Evolutionary conservation across 1,139 yeast genomes (phyloP), one percentile per base, ranked within the genome.

Genomic region (Hemisphaericaspora xylanilytica): DNA sequence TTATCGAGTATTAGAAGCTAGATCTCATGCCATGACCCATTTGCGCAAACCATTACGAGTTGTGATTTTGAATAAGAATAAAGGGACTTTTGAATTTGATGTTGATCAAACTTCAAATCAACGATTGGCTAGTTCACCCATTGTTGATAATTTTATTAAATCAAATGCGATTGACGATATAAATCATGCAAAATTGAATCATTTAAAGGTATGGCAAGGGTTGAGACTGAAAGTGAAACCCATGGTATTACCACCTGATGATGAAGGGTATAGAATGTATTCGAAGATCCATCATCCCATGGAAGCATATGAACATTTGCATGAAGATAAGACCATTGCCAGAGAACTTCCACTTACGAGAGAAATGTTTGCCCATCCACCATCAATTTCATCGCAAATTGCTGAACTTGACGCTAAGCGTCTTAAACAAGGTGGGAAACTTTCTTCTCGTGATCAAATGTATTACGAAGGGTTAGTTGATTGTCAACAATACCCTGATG

Each of bases 1-100:
- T 33, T 47, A 55, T 18, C 45, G 69, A 33, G 52, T 59, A 13
- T 43, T 61, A 32, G 62, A 62, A 48, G 63, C 61, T 11, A 61
- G 55, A 40, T 50, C 55, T 13, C 58, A 61, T 43, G 58, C 59
- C 9, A 46, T 60, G 45, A 52, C 67, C 4, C 56, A 62, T 41
- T 46, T 64, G 17, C 60, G 63, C 3, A 58, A 56, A 28, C 71
- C 71, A 1, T 49, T 50, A 30, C 50, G 55, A 44, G 69, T 65
- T 24, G 51, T 65, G 4, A 51, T 65, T 1, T 50, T 65, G 33
- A 58, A 52, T 34, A 41, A 46, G 5, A 46, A 54, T 3, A 56
- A 56, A 3, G 66, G 65, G 5, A 63, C 65, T 3, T 62, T 45
- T 40, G 69, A 65, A 42, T 65, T 65, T 40, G 54, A 56, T 28